Conservation (phyloP, 345 rosid species). For the Clausena lansium region DNA sequence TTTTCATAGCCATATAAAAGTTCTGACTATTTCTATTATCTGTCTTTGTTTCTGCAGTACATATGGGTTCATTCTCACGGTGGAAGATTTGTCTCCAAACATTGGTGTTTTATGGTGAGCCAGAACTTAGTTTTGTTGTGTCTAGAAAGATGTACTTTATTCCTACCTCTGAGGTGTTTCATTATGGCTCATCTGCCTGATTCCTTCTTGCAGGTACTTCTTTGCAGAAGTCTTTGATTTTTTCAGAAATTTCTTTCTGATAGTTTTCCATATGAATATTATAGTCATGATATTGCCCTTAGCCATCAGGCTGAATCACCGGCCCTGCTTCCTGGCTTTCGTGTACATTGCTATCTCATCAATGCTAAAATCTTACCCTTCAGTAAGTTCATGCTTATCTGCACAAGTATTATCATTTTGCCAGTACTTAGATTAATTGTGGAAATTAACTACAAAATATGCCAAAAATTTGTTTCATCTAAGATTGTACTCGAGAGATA, state of each 20-base stretch:
- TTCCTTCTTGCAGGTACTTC: conserved; percentile 72
- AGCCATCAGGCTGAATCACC: conserved; percentile 80
- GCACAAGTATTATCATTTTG: not conserved
- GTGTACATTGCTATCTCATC: conserved; percentile 75
- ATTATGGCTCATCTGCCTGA: conserved; percentile 2
- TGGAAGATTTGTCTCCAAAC: conserved; percentile 94
- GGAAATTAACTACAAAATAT: not conserved
- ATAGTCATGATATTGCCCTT: conserved; percentile 81
- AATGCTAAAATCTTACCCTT: conserved; percentile 91
- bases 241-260: conserved; percentile 84
- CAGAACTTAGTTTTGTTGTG: conserved; percentile 1
- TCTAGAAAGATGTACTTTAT: conserved; percentile 3
- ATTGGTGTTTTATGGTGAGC: conserved; percentile 89
- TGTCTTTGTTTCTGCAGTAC: conserved; percentile 53
- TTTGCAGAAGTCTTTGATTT: conserved; percentile 93
- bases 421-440: not conserved
- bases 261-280: conserved; percentile 82
- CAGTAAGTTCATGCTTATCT: conserved; percentile 48
- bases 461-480: not conserved
- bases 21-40: not conserved
- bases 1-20: not conserved
- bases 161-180: not conserved
- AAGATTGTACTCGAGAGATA: not conserved
- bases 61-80: conserved; percentile 87
- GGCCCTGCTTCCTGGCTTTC: conserved; percentile 91